Conservation (phyloP, 371 early-diverging fungal genomes). For the Mucor saturninus region DNA sequence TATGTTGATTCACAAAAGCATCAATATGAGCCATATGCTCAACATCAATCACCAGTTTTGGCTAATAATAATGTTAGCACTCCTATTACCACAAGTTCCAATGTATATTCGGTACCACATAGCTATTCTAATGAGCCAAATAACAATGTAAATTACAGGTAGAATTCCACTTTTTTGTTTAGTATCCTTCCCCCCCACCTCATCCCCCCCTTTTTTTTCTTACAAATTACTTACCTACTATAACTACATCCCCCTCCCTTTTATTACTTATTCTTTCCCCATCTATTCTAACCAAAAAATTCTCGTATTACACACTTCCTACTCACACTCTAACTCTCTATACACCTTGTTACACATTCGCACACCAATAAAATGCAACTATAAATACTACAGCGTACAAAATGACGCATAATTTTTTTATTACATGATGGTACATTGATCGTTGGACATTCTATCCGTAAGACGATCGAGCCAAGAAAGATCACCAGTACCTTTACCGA, state of each 20-base stretch:
- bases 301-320: neutral
- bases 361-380: neutral
- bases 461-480: constrained; percentile 53
- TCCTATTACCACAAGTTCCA: constrained; percentile 4
- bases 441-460: constrained; percentile 31
- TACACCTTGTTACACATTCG: neutral
- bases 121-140: constrained; percentile 14
- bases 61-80: neutral
- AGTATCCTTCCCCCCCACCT: neutral
- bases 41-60: constrained; percentile 5
- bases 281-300: neutral
- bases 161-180: constrained; percentile 6
- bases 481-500: constrained; percentile 53
- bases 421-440: constrained; percentile 50
- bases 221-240: neutral
- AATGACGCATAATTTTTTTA: neutral
- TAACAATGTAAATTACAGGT: neutral
- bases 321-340: neutral
- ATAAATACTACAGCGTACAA: neutral
- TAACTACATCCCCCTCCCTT: neutral
- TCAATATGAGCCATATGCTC: constrained; percentile 22
- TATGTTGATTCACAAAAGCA: constrained; percentile 5
- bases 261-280: neutral
- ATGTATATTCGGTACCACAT: constrained; percentile 24
- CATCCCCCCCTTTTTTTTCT: neutral